Percentiles rank a stretch among this genome's conserved stretches.
Conservation (phyloP, 768 basidiomycete genomes). For the Candolleomyces efflorescens region DNA sequence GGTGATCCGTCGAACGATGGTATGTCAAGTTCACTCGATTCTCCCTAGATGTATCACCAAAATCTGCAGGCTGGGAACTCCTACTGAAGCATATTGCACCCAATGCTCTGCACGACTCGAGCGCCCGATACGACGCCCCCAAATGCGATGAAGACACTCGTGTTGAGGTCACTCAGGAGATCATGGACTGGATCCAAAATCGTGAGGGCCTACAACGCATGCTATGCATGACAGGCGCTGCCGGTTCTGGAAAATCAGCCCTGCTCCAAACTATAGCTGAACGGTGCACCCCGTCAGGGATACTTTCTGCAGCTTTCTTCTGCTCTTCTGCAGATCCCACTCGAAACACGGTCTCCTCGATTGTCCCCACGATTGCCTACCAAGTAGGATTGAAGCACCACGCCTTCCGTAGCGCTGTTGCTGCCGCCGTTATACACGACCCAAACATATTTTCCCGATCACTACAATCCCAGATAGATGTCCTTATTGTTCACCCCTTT, state of each 20-base stretch:
- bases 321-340: background rate
- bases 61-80: background rate
- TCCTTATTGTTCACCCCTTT: background rate
- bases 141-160: constrained; percentile 4
- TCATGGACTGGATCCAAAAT: background rate
- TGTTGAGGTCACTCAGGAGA: background rate
- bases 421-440: background rate
- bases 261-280: constrained; percentile 4
- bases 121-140: background rate
- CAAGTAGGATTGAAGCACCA: background rate
- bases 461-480: background rate
- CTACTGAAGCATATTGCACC: background rate
- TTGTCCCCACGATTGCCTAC: constrained; percentile 1
- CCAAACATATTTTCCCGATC: background rate
- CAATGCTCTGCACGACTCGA: background rate
- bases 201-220: background rate
- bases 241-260: constrained; percentile 5
- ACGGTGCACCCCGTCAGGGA: background rate
- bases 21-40: no score
- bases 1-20: no score
- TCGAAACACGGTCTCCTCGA: background rate
- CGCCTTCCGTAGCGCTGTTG: background rate
- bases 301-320: constrained; percentile 4
- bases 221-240: constrained; percentile 1
- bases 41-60: no score